A percentile compares a stretch with the other conserved stretches of the same genome.
Conservation (phyloP, 768 basidiomycete genomes). For the Crepidotus variabilis region DNA sequence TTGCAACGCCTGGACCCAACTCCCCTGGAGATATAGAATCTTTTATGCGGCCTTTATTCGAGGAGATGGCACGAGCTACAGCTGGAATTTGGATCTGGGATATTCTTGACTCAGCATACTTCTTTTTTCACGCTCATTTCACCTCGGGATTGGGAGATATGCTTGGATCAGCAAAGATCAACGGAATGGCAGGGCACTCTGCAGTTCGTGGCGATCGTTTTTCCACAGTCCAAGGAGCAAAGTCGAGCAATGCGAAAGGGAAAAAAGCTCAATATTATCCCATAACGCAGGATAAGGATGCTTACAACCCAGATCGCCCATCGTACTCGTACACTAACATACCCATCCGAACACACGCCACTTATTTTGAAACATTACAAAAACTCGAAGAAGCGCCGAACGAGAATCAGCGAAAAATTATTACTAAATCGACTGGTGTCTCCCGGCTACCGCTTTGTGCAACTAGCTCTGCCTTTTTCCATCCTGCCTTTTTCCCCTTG, state of each 20-base stretch:
- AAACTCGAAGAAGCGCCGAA: conserved; percentile 11
- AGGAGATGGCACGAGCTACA: conserved; percentile 20
- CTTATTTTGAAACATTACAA: conserved; percentile 21
- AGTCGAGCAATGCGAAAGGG: conserved; percentile 16
- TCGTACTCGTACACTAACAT: conserved; percentile 19
- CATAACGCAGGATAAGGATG: conserved; percentile 15
- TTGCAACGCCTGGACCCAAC: conserved; percentile 23
- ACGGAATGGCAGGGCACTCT: conserved; percentile 23
- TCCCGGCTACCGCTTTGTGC: conserved; percentile 23
- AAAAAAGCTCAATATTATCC: conserved; percentile 26
- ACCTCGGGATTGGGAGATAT: conserved; percentile 25
- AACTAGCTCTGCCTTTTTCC: conserved; percentile 22
- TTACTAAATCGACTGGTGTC: conserved; percentile 21
- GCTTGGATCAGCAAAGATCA: conserved; percentile 27
- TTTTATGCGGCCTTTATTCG: conserved; percentile 20
- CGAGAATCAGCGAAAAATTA: conserved; percentile 9
- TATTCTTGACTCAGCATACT: conserved; percentile 21
- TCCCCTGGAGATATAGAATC: conserved; percentile 23
- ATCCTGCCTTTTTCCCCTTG: conserved; percentile 27
- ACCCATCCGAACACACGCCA: conserved; percentile 14
- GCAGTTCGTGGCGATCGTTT: conserved; percentile 27
- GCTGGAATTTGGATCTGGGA: conserved; percentile 31
- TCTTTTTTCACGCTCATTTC: conserved; percentile 15
- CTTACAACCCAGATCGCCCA: conserved; percentile 19
- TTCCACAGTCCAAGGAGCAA: conserved; percentile 18